Conservation (phyloP, 176 grass and related monocot genomes). For the Hordeum vulgare region MorexV3_pseudomolecules_assembly NC_058520.1:80853054-80853553, state of each 20-base stretch:
- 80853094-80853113: neutral
- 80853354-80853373: too few relatives aligned
- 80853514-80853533: neutral
- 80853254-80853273: neutral
- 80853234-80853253: neutral
- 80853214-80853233: neutral
- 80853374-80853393: neutral
- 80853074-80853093: conserved; percentile 27
- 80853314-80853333: neutral
- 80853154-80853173: neutral
- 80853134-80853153: neutral
- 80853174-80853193: neutral
- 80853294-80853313: neutral
- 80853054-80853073: conserved; percentile 5
- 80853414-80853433: neutral
- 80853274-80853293: neutral
- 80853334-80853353: neutral
- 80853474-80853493: neutral
- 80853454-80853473: neutral
- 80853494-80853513: neutral
- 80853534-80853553: neutral
- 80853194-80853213: neutral
- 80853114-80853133: neutral
- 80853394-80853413: neutral
- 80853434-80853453: neutral